Evolutionary conservation across 305 asterid genomes (phyloP).

Genomic region (Solanum aculeatissimum): DNA sequence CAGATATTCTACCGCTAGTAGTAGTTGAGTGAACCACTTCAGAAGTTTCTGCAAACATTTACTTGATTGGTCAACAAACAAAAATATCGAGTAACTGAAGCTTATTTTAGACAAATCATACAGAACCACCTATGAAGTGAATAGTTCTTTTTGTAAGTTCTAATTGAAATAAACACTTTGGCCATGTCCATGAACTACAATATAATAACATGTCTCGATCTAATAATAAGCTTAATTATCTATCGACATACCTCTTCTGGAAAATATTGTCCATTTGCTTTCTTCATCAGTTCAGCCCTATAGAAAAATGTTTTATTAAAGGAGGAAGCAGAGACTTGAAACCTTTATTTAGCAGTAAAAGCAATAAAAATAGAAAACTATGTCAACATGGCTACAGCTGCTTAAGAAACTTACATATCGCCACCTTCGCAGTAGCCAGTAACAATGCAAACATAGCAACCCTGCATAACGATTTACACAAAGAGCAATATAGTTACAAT

Average conservation of each 20-base stretch:
- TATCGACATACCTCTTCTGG: slow-evolving; percentile 70
- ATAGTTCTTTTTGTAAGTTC: neutral
- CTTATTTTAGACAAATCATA: neutral
- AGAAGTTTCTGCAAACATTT: slow-evolving; percentile 61
- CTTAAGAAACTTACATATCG: slow-evolving; percentile 64
- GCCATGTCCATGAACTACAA: neutral
- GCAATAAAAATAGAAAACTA: neutral
- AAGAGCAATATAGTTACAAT: neutral
- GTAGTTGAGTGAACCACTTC: slow-evolving; percentile 89
- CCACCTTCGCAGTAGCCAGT: slow-evolving; percentile 99
- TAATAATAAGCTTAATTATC: neutral
- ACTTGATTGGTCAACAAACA: slow-evolving; percentile 4
- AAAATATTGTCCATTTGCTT: slow-evolving; percentile 74
- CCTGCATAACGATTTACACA: slow-evolving; percentile 31
- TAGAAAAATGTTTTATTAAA: neutral
- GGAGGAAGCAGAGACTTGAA: neutral
- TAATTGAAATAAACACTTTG: neutral
- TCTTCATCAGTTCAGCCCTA: slow-evolving; percentile 97
- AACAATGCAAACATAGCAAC: slow-evolving; percentile 96
- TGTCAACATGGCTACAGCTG: neutral
- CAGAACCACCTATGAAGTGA: neutral
- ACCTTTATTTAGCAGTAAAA: neutral
- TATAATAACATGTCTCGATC: neutral
- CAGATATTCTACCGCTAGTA: slow-evolving; percentile 92
- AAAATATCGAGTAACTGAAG: neutral